phyloP scores from a whole-genome alignment of 345 rosid species.

The Lepidium sativum region DNA sequence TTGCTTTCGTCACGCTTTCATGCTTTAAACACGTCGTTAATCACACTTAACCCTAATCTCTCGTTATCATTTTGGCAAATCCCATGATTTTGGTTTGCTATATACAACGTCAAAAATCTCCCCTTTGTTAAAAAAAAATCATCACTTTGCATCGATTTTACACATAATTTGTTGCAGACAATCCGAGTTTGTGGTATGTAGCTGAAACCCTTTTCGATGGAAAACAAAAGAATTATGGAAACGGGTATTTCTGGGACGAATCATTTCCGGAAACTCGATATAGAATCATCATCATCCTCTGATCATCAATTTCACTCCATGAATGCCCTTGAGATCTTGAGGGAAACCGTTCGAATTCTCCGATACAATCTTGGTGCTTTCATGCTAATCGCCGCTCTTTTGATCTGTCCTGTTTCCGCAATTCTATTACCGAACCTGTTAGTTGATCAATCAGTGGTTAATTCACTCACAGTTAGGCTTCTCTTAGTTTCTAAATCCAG shows the following conservation, averaged over 20 bases:
- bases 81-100: neutral
- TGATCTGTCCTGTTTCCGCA: conserved; percentile 82
- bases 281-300: conserved; percentile 28
- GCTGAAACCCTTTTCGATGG: neutral
- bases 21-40: neutral
- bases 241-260: conserved; percentile 35
- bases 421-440: conserved; percentile 54
- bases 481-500: conserved; percentile 60
- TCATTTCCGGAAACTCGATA: conserved; percentile 31
- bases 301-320: conserved; percentile 42
- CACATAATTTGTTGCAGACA: neutral
- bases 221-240: neutral
- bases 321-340: conserved; percentile 80
- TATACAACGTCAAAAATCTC: neutral
- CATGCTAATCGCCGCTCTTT: conserved; percentile 45
- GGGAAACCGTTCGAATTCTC: conserved; percentile 79
- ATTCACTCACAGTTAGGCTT: conserved; percentile 48
- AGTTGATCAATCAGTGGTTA: conserved; percentile 57
- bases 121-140: neutral
- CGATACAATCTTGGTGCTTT: conserved; percentile 59
- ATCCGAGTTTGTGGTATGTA: neutral
- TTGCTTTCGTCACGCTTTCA: conserved; percentile 1
- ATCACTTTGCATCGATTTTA: neutral
- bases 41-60: neutral
- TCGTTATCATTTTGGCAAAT: neutral